A percentile compares a stretch with the other conserved stretches of the same genome.
Conservation (phyloP, 495 filamentous ascomycete species). For the Lophiostoma macrostomum region DNA sequence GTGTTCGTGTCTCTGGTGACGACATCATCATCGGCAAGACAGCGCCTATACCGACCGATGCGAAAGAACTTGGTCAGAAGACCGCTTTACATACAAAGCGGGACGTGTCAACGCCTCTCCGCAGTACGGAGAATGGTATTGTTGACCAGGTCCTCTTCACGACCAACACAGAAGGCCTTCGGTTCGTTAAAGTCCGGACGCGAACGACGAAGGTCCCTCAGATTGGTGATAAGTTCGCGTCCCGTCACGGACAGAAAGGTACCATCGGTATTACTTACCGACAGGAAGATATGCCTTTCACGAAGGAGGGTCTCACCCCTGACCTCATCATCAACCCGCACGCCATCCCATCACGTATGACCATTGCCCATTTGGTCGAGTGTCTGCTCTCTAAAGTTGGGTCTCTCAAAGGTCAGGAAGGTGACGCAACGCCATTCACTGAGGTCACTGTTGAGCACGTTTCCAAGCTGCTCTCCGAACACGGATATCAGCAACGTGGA, state of each 20-base stretch:
- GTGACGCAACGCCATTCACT: slow-evolving; percentile 97
- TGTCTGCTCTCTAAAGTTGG: slow-evolving; percentile 95
- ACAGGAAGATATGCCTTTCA: slow-evolving; percentile 99
- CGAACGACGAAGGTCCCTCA: slow-evolving; percentile 97
- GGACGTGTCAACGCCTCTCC: slow-evolving; percentile 88
- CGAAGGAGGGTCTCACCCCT: slow-evolving; percentile 81
- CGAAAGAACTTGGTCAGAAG: slow-evolving; percentile 88
- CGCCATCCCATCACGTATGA: slow-evolving; percentile 99
- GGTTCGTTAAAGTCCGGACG: slow-evolving; percentile 95
- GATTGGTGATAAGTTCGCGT: slow-evolving; percentile 99
- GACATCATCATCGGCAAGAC: slow-evolving; percentile 99
- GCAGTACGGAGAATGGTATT: slow-evolving; percentile 94
- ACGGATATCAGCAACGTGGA: slow-evolving; percentile 93
- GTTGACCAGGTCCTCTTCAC: slow-evolving; percentile 90
- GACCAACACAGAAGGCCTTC: slow-evolving; percentile 83
- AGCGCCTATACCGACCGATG: slow-evolving; percentile 84
- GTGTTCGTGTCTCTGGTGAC: slow-evolving; percentile 90
- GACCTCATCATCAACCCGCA: slow-evolving; percentile 99
- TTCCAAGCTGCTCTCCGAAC: slow-evolving; percentile 81
- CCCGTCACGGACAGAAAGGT: slow-evolving; percentile 98
- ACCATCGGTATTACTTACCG: slow-evolving; percentile 98
- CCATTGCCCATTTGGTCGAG: slow-evolving; percentile 99
- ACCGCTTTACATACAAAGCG: slow-evolving; percentile 87
- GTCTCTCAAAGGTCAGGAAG: slow-evolving; percentile 83
- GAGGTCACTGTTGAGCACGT: slow-evolving; percentile 94